Base-by-base conservation (phyloP, 2,329 filamentous ascomycete species). In the Aspergillus sp. region DNA sequence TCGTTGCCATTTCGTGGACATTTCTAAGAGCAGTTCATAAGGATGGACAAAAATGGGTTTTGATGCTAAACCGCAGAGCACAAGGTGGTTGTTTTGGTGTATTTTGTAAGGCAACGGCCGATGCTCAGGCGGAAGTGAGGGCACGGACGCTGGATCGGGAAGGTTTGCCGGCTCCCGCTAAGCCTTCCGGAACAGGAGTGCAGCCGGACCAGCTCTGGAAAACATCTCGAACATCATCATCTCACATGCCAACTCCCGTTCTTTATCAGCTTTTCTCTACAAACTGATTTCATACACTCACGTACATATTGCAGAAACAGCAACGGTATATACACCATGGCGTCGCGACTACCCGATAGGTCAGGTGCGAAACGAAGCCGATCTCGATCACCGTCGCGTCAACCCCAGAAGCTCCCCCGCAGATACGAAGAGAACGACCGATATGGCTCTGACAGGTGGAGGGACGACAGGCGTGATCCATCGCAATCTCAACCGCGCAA, bases 371-470 rank as follows among this genome's bases (percentile, higher is more conserved):
- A 79, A 65, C 69, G 78, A 63, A 72, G 71, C 61, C 70, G 78
- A 52, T 80, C 78, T 52, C 74, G 74, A 22, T 80, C 78, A 10
- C 77, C 77, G 16, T 71, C 75, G 71, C 71, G 73, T 59, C 74
- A 73, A 58, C 70, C 72, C 57, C 74, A 77, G 57, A 76, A 75
- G 60, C 64, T 68, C 31, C 65, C 69, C 56, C 77, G 75, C 61
- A 69, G 71, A 64, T 63, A 71, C 39, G 72, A 75, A 58, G 67
- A 71, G 55, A 66, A 66, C 58, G 69, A 71, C 55, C 67, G 67
- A 63, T 67, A 62, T 55, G 67, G 69, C 39, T 65, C 59, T 56
- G 59, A 57, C 20, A 62, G 59, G 55, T 63, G 67, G 56, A 64
- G 66, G 16, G 20, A 20, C 16, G 62, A 71, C 20, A 62, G 65